A percentile compares a stretch with the other conserved stretches of the same genome.
phyloP scores from a whole-genome alignment of 257 asterid genomes.

The Coffea canephora region DNA sequence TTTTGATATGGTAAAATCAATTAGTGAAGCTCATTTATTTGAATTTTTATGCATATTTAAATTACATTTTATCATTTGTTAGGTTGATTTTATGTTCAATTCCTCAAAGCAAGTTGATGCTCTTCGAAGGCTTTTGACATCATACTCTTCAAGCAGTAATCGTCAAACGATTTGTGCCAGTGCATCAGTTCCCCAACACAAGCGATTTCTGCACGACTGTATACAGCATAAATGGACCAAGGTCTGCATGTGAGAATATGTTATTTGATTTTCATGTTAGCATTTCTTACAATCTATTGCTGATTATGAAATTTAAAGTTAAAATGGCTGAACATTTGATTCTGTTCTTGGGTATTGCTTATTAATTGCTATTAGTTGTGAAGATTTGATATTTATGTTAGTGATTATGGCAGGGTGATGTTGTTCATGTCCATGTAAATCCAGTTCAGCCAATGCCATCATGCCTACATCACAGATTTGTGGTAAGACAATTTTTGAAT shows the following conservation, averaged over 20 bases:
- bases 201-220: conserved; percentile 73
- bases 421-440: conserved; percentile 76
- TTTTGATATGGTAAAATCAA: conserved; percentile 1
- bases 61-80: conserved; percentile 10
- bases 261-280: not conserved
- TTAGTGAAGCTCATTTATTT: not conserved
- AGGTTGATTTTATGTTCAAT: conserved; percentile 95
- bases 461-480: conserved; percentile 77
- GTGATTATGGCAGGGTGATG: conserved; percentile 59
- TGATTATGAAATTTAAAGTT: not conserved
- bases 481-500: conserved; percentile 52
- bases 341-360: not conserved
- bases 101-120: conserved; percentile 80
- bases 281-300: conserved; percentile 17
- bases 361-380: not conserved
- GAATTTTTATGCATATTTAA: conserved; percentile 1
- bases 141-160: conserved; percentile 63
- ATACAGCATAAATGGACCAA: conserved; percentile 95
- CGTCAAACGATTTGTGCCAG: conserved; percentile 91
- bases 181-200: conserved; percentile 93
- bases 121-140: conserved; percentile 77
- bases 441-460: conserved; percentile 84
- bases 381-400: conserved; percentile 11
- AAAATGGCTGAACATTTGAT: not conserved
- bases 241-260: conserved; percentile 36